Evolutionary conservation across 1,284 basidiomycete genomes (phyloP).

Genomic region (Schizopora paradoxa): DNA sequence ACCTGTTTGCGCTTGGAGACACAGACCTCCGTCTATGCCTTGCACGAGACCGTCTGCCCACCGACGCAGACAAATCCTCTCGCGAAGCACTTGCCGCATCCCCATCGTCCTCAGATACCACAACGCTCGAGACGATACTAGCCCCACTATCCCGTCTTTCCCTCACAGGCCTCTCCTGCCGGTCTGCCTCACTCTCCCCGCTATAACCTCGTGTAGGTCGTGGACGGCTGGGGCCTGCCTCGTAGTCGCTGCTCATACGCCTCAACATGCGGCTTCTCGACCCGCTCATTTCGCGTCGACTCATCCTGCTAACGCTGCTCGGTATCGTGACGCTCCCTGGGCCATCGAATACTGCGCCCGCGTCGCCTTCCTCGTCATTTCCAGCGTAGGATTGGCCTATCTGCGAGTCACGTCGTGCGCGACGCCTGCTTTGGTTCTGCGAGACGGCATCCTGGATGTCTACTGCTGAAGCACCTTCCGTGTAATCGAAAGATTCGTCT

Average conservation of each 20-base stretch:
- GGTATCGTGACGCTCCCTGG: slow-evolving; percentile 67
- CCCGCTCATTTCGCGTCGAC: slow-evolving; percentile 43
- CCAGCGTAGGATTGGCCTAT: slow-evolving; percentile 51
- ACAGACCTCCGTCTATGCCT: slow-evolving; percentile 11
- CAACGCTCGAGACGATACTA: slow-evolving; percentile 1
- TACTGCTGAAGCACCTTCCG: slow-evolving; percentile 72
- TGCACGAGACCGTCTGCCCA: slow-evolving; percentile 14
- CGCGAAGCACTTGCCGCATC: slow-evolving; percentile 24
- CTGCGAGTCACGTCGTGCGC: slow-evolving; percentile 60
- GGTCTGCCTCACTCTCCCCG: slow-evolving; percentile 20
- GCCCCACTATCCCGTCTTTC: slow-evolving; percentile 4
- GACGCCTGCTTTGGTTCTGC: slow-evolving; percentile 30
- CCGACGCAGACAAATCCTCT: slow-evolving; percentile 18
- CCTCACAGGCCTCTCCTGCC: slow-evolving; percentile 6
- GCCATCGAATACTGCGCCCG: slow-evolving; percentile 70
- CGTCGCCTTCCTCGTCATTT: slow-evolving; percentile 31
- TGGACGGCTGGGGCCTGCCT: slow-evolving; percentile 26
- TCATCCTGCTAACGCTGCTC: slow-evolving; percentile 74
- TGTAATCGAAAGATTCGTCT: slow-evolving; percentile 54
- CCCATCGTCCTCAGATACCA: slow-evolving; percentile 23
- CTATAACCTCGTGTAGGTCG: slow-evolving; percentile 24
- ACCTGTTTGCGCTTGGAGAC: slow-evolving; percentile 29
- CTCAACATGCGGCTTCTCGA: slow-evolving; percentile 25
- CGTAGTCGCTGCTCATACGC: slow-evolving; percentile 46
- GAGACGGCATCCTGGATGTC: slow-evolving; percentile 60